Conservation (phyloP, 2,329 filamentous ascomycete genomes). For the Akanthomyces uredinophilus region DNA sequence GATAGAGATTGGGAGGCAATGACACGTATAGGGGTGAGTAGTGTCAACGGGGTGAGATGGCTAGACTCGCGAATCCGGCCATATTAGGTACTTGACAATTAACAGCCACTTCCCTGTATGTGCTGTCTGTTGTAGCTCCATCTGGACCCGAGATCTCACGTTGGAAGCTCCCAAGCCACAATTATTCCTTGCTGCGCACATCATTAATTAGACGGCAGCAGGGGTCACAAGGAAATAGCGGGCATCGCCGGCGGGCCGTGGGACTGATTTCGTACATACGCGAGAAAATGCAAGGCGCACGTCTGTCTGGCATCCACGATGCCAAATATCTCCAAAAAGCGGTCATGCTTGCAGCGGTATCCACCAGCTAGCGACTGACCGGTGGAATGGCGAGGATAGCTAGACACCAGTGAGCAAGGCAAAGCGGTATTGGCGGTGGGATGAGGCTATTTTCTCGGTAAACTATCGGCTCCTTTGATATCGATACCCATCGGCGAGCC, state of each 20-base stretch:
- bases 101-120: not conserved
- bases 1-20: not conserved
- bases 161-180: slow-evolving; percentile 10
- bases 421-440: not conserved
- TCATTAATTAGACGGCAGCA: slow-evolving; percentile 10
- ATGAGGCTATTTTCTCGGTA: not conserved
- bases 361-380: slow-evolving; percentile 2
- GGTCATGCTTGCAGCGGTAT: slow-evolving; percentile 11
- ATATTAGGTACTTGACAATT: not conserved
- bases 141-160: slow-evolving; percentile 13
- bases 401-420: not conserved
- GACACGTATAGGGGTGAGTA: not conserved
- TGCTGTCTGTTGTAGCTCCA: slow-evolving; percentile 6
- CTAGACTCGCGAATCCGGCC: not conserved
- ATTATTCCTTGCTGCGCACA: slow-evolving; percentile 3
- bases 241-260: not conserved
- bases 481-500: not conserved
- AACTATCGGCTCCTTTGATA: not conserved
- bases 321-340: slow-evolving; percentile 13
- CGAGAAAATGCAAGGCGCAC: slow-evolving; percentile 10
- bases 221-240: not conserved
- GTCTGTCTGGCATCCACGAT: slow-evolving; percentile 7
- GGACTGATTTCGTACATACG: slow-evolving; percentile 8
- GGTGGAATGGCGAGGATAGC: not conserved
- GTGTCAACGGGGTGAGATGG: not conserved